Base-by-base conservation (phyloP, 495 filamentous ascomycete genomes). In the Lasiosphaeria miniovina region DNA sequence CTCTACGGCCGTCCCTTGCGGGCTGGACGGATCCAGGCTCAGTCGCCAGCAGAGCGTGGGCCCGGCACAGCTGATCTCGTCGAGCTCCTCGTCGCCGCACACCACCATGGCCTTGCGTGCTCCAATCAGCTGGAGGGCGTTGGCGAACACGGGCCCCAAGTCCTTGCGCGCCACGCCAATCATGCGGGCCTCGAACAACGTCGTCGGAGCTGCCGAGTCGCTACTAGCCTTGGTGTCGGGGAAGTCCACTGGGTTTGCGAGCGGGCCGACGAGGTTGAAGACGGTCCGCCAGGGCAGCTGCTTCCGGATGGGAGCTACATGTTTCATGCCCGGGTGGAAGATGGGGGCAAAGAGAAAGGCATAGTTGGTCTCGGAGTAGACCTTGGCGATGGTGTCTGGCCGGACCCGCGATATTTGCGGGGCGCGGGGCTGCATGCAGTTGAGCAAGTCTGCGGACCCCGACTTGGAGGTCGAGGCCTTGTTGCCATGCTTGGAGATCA, bases 311-410 rank as follows among this genome's bases (percentile, higher is more conserved):
- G 85, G 80, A 11, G 91, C 91, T 24, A 93, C 91, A 69, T 91
- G 83, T 64, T 82, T 83, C 89, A 98, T 96, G 43, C 89, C 92
- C 0, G 90, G 90, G 75, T 99, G 95, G 81, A 97, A 99, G 63
- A 92, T 88, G 34, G 93, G 95, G 0, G 95, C 95, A 71, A 94
- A 99, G 35, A 99, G 85, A 77, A 99, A 99, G 55, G 88, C 87
- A 76, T 98, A 99, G 74, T 91, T 96, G 61, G 86, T 89, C 38
- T 77, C 72, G 49, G 82, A 76, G 72, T 95, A 98, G 55, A 96
- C 82, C 48, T 74, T 59, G 34, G 81, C 62, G 53, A 97, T 78
- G 36, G 87, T 90, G 41, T 80, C 62, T 3, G 90, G 85, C 4
- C 82, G 89, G 57, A 96, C 80, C 35, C 87, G 85, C 15, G 75